phyloP scores from a whole-genome alignment of 148 eudicot genomes.

The Amaranthus palmeri region DNA sequence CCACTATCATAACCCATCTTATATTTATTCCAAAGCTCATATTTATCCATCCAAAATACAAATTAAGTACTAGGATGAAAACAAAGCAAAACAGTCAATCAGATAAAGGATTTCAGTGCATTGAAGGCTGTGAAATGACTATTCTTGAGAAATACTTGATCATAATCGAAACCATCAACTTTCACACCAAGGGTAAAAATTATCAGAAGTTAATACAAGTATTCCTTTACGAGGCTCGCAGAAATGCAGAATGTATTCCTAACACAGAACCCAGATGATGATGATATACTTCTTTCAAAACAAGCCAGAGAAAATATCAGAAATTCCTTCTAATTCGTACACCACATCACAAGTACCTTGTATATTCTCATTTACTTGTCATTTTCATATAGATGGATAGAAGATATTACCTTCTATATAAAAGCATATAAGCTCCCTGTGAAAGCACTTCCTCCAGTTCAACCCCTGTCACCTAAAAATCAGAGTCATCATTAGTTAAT shows the following conservation, averaged over 20 bases:
- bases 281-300: not conserved
- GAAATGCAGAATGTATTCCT: not conserved
- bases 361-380: not conserved
- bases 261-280: not conserved
- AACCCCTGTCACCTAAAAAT: slow-evolving; percentile 58
- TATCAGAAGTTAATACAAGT: not conserved
- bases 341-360: not conserved
- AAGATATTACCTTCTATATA: slow-evolving; percentile 68
- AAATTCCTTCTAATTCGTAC: not conserved
- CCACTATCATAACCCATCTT: not conserved
- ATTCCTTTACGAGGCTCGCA: not conserved
- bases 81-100: no score
- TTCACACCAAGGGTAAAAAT: not conserved
- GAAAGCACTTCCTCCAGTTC: slow-evolving; percentile 91
- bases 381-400: not conserved
- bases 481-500: slow-evolving; percentile 1
- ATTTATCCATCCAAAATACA: not conserved
- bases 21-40: not conserved
- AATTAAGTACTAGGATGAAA: not conserved
- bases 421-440: slow-evolving; percentile 97
- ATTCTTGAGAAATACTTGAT: no score
- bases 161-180: not conserved
- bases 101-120: no score
- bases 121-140: no score
- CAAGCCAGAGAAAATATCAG: not conserved